These are phyloP conservation scores for Colletotrichum siamense DNA, from an alignment of 2,329 filamentous ascomycete species.

Conservation along the genomic window DNA sequence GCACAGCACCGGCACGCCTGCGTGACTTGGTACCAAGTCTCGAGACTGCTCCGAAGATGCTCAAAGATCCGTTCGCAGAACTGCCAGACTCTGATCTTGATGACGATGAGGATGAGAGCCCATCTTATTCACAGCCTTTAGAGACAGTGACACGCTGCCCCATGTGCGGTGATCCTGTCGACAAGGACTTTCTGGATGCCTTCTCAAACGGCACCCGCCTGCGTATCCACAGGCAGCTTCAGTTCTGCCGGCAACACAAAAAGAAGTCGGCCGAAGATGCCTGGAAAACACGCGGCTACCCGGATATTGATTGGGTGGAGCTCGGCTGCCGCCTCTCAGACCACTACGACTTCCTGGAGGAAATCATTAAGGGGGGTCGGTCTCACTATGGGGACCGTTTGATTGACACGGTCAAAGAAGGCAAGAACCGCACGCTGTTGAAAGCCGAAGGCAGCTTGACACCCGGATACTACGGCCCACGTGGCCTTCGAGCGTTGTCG, in stretches of 20 bases:
- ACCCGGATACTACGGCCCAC: slow-evolving; percentile 84
- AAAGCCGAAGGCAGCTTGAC: slow-evolving; percentile 64
- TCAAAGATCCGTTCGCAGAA: slow-evolving; percentile 11
- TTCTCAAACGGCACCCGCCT: slow-evolving; percentile 55
- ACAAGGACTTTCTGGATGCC: slow-evolving; percentile 56
- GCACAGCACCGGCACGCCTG: not conserved
- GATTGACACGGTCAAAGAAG: slow-evolving; percentile 58
- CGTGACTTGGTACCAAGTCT: not conserved
- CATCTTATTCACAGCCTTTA: slow-evolving; percentile 17
- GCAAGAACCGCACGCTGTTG: slow-evolving; percentile 64
- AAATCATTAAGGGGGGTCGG: slow-evolving; percentile 62
- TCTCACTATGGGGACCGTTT: slow-evolving; percentile 69
- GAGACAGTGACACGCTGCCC: slow-evolving; percentile 59
- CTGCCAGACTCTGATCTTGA: slow-evolving; percentile 2
- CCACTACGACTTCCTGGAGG: slow-evolving; percentile 61
- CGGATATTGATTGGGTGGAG: slow-evolving; percentile 70
- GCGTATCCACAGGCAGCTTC: slow-evolving; percentile 62
- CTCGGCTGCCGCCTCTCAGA: slow-evolving; percentile 64
- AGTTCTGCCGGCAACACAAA: slow-evolving; percentile 70
- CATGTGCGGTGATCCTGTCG: slow-evolving; percentile 68
- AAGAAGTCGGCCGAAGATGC: slow-evolving; percentile 54
- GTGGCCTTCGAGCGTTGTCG: slow-evolving; percentile 75
- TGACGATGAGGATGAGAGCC: not conserved
- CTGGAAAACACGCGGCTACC: slow-evolving; percentile 65
- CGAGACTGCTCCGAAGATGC: not conserved